Evolutionary conservation across 352 stramenopile species (phyloP), one percentile per base, ranked within the genome.

Genomic region (Pythium aphanidermatum): DNA sequence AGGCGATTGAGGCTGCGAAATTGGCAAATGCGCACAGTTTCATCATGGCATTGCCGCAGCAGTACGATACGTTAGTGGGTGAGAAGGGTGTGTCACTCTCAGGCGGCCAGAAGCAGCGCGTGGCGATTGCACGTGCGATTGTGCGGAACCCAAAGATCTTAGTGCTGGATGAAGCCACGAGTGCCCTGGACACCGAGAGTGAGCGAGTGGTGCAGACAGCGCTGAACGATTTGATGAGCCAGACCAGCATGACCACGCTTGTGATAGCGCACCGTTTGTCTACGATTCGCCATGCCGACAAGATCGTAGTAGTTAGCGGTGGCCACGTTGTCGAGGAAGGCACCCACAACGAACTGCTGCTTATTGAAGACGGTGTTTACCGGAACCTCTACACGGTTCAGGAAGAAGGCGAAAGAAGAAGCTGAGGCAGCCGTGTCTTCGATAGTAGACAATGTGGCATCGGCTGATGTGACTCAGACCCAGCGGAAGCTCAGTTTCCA

Each of bases 11-110:
- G 40, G 72, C 65, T 44, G 70, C 79, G 2, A 81, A 84, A 46
- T 50, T 75, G 39, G 78, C 79, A 9, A 60, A 86, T 19, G 70
- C 68, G 11, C 70, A 86, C 41, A 74, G 86, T 10, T 89, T 89
- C 31, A 83, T 85, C 36, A 65, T 67, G 56, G 58, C 53, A 31
- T 34, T 99, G 37, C 83, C 85, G 3, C 66, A 97, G 34, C 73
- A 95, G 51, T 98, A 95, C 68, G 85, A 99, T 27, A 98, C 95
- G 2, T 75, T 95, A 31, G 95, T 99, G 14, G 92, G 95, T 33
- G 95, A 98, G 65, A 89, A 96, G 36, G 96, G 95, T 13, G 65
- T 97, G n/a, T 96, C 98, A 62, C 71, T 99, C 0, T 96, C 71
- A 21, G 96, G 95, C 35, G 92, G 92, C 23, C 92, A 99, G 66